phyloP scores from a whole-genome alignment of 805 yeast genomes.

The Wickerhamiella sorbophila region DNA sequence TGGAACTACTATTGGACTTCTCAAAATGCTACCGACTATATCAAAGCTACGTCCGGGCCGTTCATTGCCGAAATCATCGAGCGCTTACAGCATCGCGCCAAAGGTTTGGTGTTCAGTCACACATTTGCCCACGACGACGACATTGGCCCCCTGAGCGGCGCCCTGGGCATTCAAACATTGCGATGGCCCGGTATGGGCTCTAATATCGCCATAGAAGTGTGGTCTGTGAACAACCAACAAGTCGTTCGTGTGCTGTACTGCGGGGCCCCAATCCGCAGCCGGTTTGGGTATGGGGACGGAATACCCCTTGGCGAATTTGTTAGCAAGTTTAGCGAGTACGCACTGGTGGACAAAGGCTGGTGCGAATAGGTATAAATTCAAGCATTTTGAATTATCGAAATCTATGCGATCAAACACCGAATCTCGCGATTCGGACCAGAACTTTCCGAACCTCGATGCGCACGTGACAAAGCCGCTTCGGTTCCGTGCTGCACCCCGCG shows the following conservation, averaged over 20 bases:
- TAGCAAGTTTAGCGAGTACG: background rate
- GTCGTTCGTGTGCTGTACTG: conserved; percentile 28
- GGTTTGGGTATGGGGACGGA: background rate
- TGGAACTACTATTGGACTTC: conserved; percentile 29
- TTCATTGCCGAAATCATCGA: conserved; percentile 27
- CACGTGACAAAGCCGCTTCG: conserved; percentile 4
- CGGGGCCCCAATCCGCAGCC: conserved; percentile 20
- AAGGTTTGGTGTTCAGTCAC: conserved; percentile 25
- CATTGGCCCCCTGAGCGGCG: conserved; percentile 27
- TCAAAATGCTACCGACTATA: conserved; percentile 26
- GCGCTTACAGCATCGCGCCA: conserved; percentile 20
- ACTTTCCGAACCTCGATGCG: background rate
- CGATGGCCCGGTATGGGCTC: conserved; percentile 40
- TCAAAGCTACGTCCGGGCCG: conserved; percentile 26
- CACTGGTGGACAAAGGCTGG: background rate
- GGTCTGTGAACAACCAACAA: conserved; percentile 20
- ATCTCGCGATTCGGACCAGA: background rate
- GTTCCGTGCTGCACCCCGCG: background rate
- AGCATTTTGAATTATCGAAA: no score
- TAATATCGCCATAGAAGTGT: conserved; percentile 30
- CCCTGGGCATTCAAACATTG: conserved; percentile 25
- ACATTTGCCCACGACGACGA: conserved; percentile 35
- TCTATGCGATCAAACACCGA: no score
- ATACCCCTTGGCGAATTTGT: background rate
- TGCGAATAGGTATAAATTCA: no score